A percentile compares a stretch with the other conserved stretches of the same genome.
These are phyloP conservation scores for Blastomyces gilchristii DNA, from an alignment of 2,329 filamentous ascomycete genomes.

Conservation along the genomic window DNA sequence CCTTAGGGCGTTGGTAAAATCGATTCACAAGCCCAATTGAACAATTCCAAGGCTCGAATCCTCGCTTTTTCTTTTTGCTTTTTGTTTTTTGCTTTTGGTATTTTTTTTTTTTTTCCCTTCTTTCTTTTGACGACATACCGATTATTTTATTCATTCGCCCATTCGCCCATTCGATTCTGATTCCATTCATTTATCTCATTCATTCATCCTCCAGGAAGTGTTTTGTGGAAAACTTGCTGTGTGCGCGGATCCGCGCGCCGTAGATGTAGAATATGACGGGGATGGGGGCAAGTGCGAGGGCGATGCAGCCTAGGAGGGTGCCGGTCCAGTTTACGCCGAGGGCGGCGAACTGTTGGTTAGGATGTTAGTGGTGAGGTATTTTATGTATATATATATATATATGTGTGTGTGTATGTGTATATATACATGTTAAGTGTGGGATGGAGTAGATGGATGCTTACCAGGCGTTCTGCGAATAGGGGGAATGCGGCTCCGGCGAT, in stretches of 20 bases:
- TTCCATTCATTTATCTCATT: too few relatives aligned
- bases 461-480: slow-evolving; percentile 26
- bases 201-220: slow-evolving; percentile 8
- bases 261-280: slow-evolving; percentile 24
- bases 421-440: too few relatives aligned
- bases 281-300: slow-evolving; percentile 22
- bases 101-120: too few relatives aligned
- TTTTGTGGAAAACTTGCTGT: slow-evolving; percentile 27
- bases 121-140: too few relatives aligned
- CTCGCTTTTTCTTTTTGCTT: too few relatives aligned
- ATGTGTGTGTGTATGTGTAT: too few relatives aligned
- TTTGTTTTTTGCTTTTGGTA: too few relatives aligned
- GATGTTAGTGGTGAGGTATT: not conserved
- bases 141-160: too few relatives aligned
- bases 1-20: too few relatives aligned
- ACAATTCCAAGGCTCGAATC: too few relatives aligned
- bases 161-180: too few relatives aligned
- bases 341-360: slow-evolving; percentile 20
- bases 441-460: slow-evolving; percentile 6
- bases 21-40: too few relatives aligned
- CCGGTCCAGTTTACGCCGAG: slow-evolving; percentile 25
- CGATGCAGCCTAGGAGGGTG: slow-evolving; percentile 24
- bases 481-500: slow-evolving; percentile 33
- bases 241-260: slow-evolving; percentile 23
- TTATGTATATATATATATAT: not conserved